These are phyloP conservation scores for Ulota crispa DNA, from an alignment of 225 moss, liverwort and hornwort genomes.

Conservation along the genomic window DNA sequence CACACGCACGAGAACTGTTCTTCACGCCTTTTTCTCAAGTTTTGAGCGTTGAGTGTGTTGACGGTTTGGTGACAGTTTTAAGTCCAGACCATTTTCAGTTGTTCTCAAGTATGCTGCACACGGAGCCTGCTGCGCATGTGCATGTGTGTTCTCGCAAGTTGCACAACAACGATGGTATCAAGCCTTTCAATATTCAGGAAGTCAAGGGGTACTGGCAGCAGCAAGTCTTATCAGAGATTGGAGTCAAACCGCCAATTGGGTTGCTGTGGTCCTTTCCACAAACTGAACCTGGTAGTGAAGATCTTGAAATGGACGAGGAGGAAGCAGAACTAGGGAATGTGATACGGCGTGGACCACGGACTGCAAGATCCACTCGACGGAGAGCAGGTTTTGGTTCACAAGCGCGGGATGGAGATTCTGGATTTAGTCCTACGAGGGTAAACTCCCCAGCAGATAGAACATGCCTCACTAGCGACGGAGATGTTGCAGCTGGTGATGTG, in stretches of 20 bases:
- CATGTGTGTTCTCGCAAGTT: slow-evolving; percentile 70
- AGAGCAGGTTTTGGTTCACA: slow-evolving; percentile 48
- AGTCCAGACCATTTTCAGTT: slow-evolving; percentile 59
- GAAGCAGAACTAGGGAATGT: slow-evolving; percentile 56
- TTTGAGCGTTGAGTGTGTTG: slow-evolving; percentile 73
- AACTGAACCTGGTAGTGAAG: slow-evolving; percentile 66
- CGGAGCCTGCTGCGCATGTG: slow-evolving; percentile 34
- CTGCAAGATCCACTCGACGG: slow-evolving; percentile 65
- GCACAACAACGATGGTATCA: slow-evolving; percentile 64
- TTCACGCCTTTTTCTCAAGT: slow-evolving; percentile 65
- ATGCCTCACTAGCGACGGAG: slow-evolving; percentile 42
- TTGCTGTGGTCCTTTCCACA: slow-evolving; percentile 29
- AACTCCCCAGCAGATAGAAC: slow-evolving; percentile 18
- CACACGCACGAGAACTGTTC: slow-evolving; percentile 48
- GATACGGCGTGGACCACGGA: slow-evolving; percentile 66
- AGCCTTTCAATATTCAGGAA: slow-evolving; percentile 56
- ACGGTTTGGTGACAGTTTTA: slow-evolving; percentile 69
- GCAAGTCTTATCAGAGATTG: slow-evolving; percentile 38
- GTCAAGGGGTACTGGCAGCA: slow-evolving; percentile 70
- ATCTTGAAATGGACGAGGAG: slow-evolving; percentile 65
- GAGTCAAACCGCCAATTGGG: slow-evolving; percentile 33
- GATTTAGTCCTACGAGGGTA: too few relatives aligned
- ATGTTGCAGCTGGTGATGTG: slow-evolving; percentile 39
- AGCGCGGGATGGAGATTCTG: slow-evolving; percentile 36
- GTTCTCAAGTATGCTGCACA: slow-evolving; percentile 31